Conservation (phyloP, 2,329 filamentous ascomycete species). For the Pestalotiopsis sp. region DNA sequence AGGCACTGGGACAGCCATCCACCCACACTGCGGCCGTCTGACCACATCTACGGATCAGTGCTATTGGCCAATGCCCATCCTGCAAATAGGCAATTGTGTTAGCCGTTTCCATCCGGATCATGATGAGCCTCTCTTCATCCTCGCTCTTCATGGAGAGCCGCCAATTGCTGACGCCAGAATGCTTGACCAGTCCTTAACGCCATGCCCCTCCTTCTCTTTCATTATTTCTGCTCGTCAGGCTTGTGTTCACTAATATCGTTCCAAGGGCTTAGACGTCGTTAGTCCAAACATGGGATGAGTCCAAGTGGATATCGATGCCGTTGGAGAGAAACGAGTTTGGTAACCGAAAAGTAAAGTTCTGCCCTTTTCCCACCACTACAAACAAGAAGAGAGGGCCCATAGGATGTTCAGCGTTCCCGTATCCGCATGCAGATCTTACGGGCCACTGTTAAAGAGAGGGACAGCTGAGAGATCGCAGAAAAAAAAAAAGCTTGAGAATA, state of each 20-base stretch:
- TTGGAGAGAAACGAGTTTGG: background rate
- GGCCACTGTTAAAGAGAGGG: background rate
- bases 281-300: constrained; percentile 6
- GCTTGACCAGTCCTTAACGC: background rate
- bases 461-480: background rate
- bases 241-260: background rate
- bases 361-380: background rate
- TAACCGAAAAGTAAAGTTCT: background rate
- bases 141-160: background rate
- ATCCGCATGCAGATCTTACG: constrained; percentile 7
- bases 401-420: background rate
- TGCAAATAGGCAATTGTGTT: background rate
- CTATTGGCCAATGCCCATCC: background rate
- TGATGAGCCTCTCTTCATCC: background rate
- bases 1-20: background rate
- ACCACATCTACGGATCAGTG: background rate
- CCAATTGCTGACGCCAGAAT: background rate
- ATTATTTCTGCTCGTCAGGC: background rate
- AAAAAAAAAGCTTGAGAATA: background rate
- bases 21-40: background rate
- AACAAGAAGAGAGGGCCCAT: background rate
- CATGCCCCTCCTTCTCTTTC: background rate
- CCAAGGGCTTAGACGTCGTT: background rate
- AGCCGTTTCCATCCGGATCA: background rate
- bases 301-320: constrained; percentile 3